A percentile compares a stretch with the other conserved stretches of the same genome.
Evolutionary conservation across 768 basidiomycete species (phyloP).

Genomic region (Russula sp.): DNA sequence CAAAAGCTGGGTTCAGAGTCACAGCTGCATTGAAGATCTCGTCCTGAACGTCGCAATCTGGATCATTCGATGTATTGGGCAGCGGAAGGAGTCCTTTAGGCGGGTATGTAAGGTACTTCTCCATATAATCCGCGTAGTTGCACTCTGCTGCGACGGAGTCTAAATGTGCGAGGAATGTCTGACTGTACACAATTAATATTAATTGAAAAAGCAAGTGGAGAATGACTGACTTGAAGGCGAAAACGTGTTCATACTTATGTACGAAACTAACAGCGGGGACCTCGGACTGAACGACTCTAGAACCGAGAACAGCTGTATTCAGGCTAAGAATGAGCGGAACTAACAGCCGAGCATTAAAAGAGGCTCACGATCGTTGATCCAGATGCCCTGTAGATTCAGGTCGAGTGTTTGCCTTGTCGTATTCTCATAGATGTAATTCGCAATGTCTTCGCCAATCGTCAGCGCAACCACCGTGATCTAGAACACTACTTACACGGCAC

Average conservation of each 20-base stretch:
- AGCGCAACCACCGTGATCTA: slow-evolving; percentile 2
- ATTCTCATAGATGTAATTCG: slow-evolving; percentile 67
- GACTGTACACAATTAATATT: slow-evolving; percentile 38
- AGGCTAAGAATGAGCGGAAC: not conserved
- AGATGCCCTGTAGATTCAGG: slow-evolving; percentile 64
- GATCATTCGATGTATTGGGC: slow-evolving; percentile 47
- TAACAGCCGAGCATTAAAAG: not conserved
- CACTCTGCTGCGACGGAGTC: slow-evolving; percentile 52
- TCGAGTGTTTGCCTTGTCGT: slow-evolving; percentile 44
- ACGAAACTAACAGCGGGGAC: slow-evolving; percentile 75
- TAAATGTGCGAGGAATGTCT: slow-evolving; percentile 60
- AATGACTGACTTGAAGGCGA: slow-evolving; percentile 62
- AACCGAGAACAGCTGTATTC: slow-evolving; percentile 53
- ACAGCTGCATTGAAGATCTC: slow-evolving; percentile 63
- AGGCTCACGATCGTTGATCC: slow-evolving; percentile 66
- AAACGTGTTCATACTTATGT: slow-evolving; percentile 66
- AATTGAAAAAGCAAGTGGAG: not conserved
- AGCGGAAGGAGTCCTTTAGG: slow-evolving; percentile 63
- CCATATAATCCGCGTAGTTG: slow-evolving; percentile 61
- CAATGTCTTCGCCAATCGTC: slow-evolving; percentile 54
- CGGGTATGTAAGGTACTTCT: slow-evolving; percentile 64
- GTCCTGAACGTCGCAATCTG: slow-evolving; percentile 66
- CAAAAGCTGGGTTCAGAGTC: slow-evolving; percentile 67
- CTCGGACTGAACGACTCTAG: slow-evolving; percentile 61
- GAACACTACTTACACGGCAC: slow-evolving; percentile 50